Evolutionary conservation across 495 filamentous ascomycete species (phyloP), one percentile per base, ranked within the genome.

Genomic region (Neurospora sp.): DNA sequence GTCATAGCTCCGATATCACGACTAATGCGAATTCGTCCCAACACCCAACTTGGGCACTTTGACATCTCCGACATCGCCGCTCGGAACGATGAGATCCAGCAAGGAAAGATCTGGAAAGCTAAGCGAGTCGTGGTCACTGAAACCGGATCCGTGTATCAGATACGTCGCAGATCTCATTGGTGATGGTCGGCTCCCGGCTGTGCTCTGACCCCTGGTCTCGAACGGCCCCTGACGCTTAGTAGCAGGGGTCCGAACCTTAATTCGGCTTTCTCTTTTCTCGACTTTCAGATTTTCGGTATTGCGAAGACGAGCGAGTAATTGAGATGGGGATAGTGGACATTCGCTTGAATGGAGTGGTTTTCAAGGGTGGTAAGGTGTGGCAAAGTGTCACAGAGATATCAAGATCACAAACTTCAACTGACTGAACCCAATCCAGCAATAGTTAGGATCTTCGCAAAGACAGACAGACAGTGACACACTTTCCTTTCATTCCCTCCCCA

Each of bases 91-190:
- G 27, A 66, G 54, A 66, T 66, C 8, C 54, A 37, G 27, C 54
- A 66, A 31, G 14, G 14, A 14, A 35, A 66, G 54, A 35, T 35
- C 27, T 66, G 2, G 54, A 31, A 62, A 16, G 12, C 5, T 18
- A 66, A 35, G 12, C 23, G 54, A 66, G 54, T 66, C 54, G 27
- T 66, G 54, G 23, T 18, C 3, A 66, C 12, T 66, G 54, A 66
- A 66, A 66, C 54, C 54, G 54, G 54, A 66, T 66, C 54, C 54
- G 54, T 66, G 54, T 66, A 66, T 66, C 54, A 66, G 54, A 66
- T 66, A 27, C 27, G 54, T 66, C 54, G 54, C 54, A 66, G 54
- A 66, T 66, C 12, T 18, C 54, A 20, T 62, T 16, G 27, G 23
- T 18, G 54, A 66, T 66, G 27, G 54, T 66, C 54, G 54, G 6